Evolutionary conservation across 1,139 yeast species (phyloP), one percentile per base, ranked within the genome.

Genomic region (Saccharomyces hybrid): DNA sequence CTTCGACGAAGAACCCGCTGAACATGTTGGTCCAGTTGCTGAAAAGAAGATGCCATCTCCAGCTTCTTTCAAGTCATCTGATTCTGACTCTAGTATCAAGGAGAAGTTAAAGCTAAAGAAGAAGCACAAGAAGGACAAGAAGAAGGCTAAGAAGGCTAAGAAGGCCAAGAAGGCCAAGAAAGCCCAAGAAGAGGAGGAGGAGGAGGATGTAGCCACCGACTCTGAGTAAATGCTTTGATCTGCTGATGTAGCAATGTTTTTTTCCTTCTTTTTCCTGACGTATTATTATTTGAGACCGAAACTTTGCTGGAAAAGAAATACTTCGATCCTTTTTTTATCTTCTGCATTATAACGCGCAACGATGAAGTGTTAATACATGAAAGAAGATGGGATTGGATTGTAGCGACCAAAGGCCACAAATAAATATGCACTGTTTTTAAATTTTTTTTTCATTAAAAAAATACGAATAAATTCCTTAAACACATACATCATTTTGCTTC

Each of bases 91-190:
- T 7, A 38, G 44, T 7, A 16, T 16, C 11, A 38, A 51, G 50
- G 44, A 38, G 20, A 38, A 38, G 11, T 38, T 38, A 38, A 38
- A 38, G 26, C 26, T 38, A 16, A 38, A 38, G 44, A 38, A 38
- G 44, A 38, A 38, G 44, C 44, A 38, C 20, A 48, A 56, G 46
- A 49, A 52, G 46, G 47, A 49, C 38, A 47, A 49, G 25, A 48
- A 48, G 34, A 51, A 51, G 41, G 38, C 51, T 3, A 54, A 52
- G 53, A 54, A 56, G 49, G 46, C 47, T 7, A 57, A 53, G 55
- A 56, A 56, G 46, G 32, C 52, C 26, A 56, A 56, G 53, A 56
- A 55, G 47, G 41, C 46, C n/a, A 48, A 48, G 47, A 29, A 48
- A 14, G 44, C n/a, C 11, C n/a, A 38, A 38, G 44, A 38, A 16